phyloP scores from a whole-genome alignment of 495 filamentous ascomycete genomes.

The Echria macrotheca region DNA sequence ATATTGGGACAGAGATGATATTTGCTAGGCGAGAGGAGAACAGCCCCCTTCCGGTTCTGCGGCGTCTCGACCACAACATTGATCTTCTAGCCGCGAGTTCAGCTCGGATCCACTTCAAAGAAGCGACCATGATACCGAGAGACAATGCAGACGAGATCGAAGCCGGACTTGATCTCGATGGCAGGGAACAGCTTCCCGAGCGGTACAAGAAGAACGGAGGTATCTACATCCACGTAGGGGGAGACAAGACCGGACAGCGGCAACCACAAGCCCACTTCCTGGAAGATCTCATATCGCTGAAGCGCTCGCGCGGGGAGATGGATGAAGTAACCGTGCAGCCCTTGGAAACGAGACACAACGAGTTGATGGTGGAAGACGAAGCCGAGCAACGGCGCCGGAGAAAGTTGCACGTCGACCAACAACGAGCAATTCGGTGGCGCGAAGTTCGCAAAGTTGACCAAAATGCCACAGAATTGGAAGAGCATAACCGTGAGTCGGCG shows the following conservation, averaged over 20 bases:
- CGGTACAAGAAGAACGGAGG: constrained; percentile 28
- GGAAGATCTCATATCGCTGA: constrained; percentile 42
- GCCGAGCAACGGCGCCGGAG: constrained; percentile 25
- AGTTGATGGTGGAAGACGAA: constrained; percentile 28
- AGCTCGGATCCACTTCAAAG: constrained; percentile 39
- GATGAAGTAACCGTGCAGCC: constrained; percentile 48
- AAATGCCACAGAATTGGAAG: too few relatives aligned
- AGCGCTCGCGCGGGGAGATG: constrained; percentile 47
- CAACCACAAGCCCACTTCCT: constrained; percentile 42
- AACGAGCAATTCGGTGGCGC: constrained; percentile 22
- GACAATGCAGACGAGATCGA: background rate
- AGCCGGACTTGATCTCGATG: constrained; percentile 1
- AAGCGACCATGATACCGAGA: constrained; percentile 18
- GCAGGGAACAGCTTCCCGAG: constrained; percentile 23
- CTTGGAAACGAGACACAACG: constrained; percentile 33
- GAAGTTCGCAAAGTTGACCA: constrained; percentile 18
- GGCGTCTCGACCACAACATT: constrained; percentile 43
- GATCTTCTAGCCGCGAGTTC: constrained; percentile 58
- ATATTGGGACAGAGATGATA: constrained; percentile 75
- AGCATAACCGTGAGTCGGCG: too few relatives aligned
- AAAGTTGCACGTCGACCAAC: constrained; percentile 22
- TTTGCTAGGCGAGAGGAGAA: constrained; percentile 50
- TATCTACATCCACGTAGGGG: constrained; percentile 30
- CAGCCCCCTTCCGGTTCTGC: constrained; percentile 34
- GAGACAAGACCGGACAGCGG: constrained; percentile 31